Evolutionary conservation across 495 filamentous ascomycete species (phyloP).

Genomic region (Penicillium tannophilum): DNA sequence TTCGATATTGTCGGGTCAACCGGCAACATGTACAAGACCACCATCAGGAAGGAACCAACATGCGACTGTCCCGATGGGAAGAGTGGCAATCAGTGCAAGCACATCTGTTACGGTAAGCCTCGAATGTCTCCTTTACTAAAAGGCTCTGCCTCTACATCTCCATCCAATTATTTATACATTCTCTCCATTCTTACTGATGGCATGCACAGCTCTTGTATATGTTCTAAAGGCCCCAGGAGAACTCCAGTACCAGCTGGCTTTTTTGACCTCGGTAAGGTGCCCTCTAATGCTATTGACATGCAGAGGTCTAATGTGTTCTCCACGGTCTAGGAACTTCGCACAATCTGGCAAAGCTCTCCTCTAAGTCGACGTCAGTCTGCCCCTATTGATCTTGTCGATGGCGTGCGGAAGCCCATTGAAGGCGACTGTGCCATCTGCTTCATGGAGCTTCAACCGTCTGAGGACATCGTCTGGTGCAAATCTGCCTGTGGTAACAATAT

Average conservation of each 20-base stretch:
- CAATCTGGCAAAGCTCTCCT: constrained; percentile 41
- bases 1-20: constrained; percentile 74
- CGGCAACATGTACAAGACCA: constrained; percentile 71
- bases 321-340: constrained; percentile 57
- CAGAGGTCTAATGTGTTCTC: neutral
- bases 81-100: constrained; percentile 75
- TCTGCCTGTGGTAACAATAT: constrained; percentile 78
- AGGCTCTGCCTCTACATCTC: neutral
- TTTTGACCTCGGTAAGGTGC: constrained; percentile 55
- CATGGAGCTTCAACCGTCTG: constrained; percentile 59
- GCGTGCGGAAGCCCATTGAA: constrained; percentile 63
- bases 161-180: constrained; percentile 1
- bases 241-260: constrained; percentile 73
- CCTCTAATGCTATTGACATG: neutral
- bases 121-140: neutral
- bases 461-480: constrained; percentile 68
- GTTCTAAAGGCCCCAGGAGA: constrained; percentile 65
- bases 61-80: constrained; percentile 69
- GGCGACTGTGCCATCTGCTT: constrained; percentile 84
- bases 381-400: constrained; percentile 29
- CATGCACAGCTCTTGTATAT: constrained; percentile 57
- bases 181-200: constrained; percentile 23
- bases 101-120: constrained; percentile 61
- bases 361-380: constrained; percentile 26
- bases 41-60: constrained; percentile 55